These are phyloP conservation scores for Wickerhamiella australiensis DNA, from an alignment of 805 yeast species.

Conservation along the genomic window DNA sequence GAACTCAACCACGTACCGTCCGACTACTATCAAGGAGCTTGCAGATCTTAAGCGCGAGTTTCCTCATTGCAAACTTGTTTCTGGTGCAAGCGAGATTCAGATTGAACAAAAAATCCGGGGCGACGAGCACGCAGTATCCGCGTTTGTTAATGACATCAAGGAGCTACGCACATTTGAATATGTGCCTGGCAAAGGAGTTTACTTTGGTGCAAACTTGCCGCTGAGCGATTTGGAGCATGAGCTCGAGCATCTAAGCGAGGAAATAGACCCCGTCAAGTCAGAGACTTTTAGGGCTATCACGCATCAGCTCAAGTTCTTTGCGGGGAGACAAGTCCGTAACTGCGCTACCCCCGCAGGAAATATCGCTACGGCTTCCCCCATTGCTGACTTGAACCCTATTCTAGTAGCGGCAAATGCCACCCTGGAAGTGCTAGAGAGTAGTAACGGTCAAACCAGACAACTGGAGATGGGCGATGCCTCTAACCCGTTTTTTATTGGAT, in stretches of 20 bases:
- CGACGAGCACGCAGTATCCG: conserved; percentile 31
- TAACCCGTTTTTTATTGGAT: conserved; percentile 33
- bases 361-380: conserved; percentile 40
- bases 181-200: conserved; percentile 33
- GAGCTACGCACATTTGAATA: conserved; percentile 31
- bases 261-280: conserved; percentile 22
- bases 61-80: conserved; percentile 33
- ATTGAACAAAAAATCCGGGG: conserved; percentile 37
- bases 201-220: conserved; percentile 35
- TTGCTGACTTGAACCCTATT: conserved; percentile 38
- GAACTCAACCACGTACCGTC: conserved; percentile 36
- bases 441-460: conserved; percentile 23
- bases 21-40: conserved; percentile 32
- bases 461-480: conserved; percentile 30
- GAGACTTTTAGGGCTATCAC: conserved; percentile 32
- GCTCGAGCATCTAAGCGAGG: conserved; percentile 26
- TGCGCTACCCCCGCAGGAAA: conserved; percentile 42
- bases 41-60: conserved; percentile 28
- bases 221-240: conserved; percentile 32
- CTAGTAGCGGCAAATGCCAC: conserved; percentile 34
- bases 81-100: conserved; percentile 40
- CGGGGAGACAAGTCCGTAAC: conserved; percentile 39
- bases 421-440: conserved; percentile 29
- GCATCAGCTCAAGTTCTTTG: conserved; percentile 36
- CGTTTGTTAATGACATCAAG: conserved; percentile 35